Percentiles rank a stretch among this genome's conserved stretches.
Evolutionary conservation across 2,329 filamentous ascomycete genomes (phyloP).

Genomic region (Aspergillus nomiae): DNA sequence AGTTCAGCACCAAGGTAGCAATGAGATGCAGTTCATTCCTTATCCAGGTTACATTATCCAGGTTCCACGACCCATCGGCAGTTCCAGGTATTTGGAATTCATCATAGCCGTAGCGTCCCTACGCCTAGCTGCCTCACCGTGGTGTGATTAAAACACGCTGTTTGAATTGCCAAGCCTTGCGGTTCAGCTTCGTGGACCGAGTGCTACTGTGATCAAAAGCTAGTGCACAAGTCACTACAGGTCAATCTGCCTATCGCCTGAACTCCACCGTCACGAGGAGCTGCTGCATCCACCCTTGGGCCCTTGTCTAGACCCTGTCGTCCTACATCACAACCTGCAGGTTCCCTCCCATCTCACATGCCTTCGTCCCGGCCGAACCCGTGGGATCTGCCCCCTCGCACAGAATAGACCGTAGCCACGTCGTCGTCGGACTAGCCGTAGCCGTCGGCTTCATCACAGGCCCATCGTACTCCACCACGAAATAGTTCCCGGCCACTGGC

Average conservation of each 20-base stretch:
- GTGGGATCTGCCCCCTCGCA: slow-evolving; percentile 11
- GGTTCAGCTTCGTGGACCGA: too few relatives aligned
- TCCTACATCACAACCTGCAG: slow-evolving; percentile 14
- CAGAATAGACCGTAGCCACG: slow-evolving; percentile 21
- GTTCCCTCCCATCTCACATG: slow-evolving; percentile 13
- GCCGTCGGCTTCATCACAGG: slow-evolving; percentile 5
- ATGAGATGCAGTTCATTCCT: not conserved
- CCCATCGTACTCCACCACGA: slow-evolving; percentile 37
- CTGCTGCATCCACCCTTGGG: not conserved
- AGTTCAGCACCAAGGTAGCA: slow-evolving; percentile 13
- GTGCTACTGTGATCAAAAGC: not conserved
- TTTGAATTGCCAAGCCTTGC: not conserved
- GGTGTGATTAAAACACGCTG: not conserved
- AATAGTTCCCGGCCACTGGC: slow-evolving; percentile 42
- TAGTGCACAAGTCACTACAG: not conserved
- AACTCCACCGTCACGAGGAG: not conserved
- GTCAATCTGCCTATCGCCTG: not conserved
- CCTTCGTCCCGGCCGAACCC: not conserved
- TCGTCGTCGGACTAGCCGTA: slow-evolving; percentile 19
- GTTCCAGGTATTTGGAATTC: not conserved
- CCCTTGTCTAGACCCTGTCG: not conserved
- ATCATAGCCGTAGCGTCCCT: not conserved
- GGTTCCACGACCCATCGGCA: slow-evolving; percentile 9
- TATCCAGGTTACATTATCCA: slow-evolving; percentile 16
- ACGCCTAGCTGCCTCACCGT: not conserved